Base-by-base conservation (phyloP, 2,329 filamentous ascomycete species). In the Fusarium citri region DNA sequence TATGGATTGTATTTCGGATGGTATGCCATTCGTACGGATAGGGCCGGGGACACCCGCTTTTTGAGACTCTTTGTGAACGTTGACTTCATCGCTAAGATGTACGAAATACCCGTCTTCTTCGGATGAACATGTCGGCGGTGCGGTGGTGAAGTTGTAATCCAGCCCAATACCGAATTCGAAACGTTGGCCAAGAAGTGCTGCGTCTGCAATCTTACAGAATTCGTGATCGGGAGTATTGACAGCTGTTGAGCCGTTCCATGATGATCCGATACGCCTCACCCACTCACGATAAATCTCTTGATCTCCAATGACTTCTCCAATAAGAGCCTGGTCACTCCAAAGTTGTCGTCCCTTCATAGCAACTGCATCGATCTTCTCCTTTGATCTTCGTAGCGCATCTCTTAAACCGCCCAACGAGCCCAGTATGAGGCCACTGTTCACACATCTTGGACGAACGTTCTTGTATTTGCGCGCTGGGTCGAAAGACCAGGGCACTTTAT, bases 81-180 rank as follows among this genome's bases (percentile, higher is more conserved):
- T 69, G 5, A 67, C 53, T 5, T 47, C 18, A 61, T 81, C 71
- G 48, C 70, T 64, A 8, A 80, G 69, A 18, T 66, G 43, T 25
- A 80, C 76, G 28, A 81, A 81, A 42, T 60, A 75, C 8, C 78
- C 78, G 55, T 80, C 78, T 41, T 81, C 78, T 49, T 81, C 77
- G 12, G 79, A 74, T 2, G 79, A 80, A 67, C 78, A 79, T 6
- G 78, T 80, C 4, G 78, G 77, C 10, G 76, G 78, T 14, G 79
- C 78, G 2, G 80, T 81, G 47, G 74, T 76, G 55, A 79, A 81
- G 68, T 76, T 78, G 75, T 80, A 80, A 57, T 81, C 80, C 6
- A 81, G 64, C 1, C 80, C 80, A 23, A 81, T 81, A 8, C 80
- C 79, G 22, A 80, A 81, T 46, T 81, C 80, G 47, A 81, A 81